Evolutionary conservation across 2,329 filamentous ascomycete species (phyloP), one percentile per base, ranked within the genome.

Genomic region (Phoma sp.): DNA sequence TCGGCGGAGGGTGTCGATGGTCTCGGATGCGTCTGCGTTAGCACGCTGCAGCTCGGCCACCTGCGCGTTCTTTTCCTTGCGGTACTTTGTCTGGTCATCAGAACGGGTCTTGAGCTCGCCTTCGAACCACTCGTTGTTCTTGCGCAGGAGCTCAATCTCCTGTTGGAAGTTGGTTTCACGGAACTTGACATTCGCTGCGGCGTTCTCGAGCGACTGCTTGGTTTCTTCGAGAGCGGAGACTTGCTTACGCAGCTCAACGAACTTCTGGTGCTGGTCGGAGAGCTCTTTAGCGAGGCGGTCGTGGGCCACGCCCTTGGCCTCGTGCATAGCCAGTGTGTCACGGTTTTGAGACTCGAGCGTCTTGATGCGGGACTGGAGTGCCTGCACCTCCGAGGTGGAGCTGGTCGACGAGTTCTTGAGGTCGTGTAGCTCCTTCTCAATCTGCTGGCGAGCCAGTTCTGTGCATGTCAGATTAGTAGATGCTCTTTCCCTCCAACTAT

Each of bases 51-150:
- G 85, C 68, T 96, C 91, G 8, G 92, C 85, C 65, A 98, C 91
- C 35, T 91, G 89, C 1, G 92, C 88, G 60, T 91, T 91, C 82
- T 97, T 98, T 73, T 99, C 95, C 72, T 96, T 98, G 60, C 95
- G 87, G 76, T 90, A 94, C 70, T 93, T 96, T 63, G 94, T 85
- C 43, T 92, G 87, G 72, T 99, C 95, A 8, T 88, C 85, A 58
- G 85, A 88, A 78, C 96, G 96, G 0, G 91, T 93, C 79, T 96
- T 94, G 21, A 98, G 84, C 75, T 99, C 95, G 37, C 84, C 87
- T 70, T 97, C 92, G 51, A 95, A 89, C 90, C 92, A 99, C 67
- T 98, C 94, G 62, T 91, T 91, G 78, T 92, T 96, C 69, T 89
- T 90, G 73, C 92, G 92, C 17, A 94, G 86, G 51, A 96, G 82